phyloP scores from a whole-genome alignment of 2,329 filamentous ascomycete species.

The Chaetomiaceae sp. region DNA sequence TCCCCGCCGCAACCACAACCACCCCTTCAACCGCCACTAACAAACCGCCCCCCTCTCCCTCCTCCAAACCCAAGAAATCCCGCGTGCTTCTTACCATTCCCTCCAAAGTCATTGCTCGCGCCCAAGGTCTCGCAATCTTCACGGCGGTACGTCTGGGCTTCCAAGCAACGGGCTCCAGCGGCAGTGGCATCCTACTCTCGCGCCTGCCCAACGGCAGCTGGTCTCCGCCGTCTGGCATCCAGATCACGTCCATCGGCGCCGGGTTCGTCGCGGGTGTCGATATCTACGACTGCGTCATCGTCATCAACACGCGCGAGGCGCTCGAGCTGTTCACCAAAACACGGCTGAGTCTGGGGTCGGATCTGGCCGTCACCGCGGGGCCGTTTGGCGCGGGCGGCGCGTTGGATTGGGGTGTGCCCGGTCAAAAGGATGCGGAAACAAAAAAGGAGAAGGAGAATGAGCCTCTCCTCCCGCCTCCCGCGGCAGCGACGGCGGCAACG shows the following conservation, averaged over 20 bases:
- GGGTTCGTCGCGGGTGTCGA: conserved; percentile 80
- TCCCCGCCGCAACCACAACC: conserved; percentile 11
- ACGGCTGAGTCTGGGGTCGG: conserved; percentile 71
- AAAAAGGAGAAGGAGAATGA: too few species aligned
- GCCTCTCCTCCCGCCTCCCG: not conserved
- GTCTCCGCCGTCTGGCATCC: conserved; percentile 78
- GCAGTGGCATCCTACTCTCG: conserved; percentile 61
- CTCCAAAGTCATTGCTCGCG: conserved; percentile 57
- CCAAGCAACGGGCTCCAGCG: conserved; percentile 61
- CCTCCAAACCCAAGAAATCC: conserved; percentile 38
- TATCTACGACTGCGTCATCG: conserved; percentile 83
- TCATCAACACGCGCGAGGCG: conserved; percentile 75
- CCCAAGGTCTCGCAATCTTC: conserved; percentile 67
- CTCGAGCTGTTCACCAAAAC: conserved; percentile 72
- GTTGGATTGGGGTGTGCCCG: conserved; percentile 53
- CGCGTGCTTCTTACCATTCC: conserved; percentile 52
- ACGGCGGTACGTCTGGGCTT: conserved; percentile 65
- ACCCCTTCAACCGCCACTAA: conserved; percentile 11
- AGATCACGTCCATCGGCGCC: conserved; percentile 73
- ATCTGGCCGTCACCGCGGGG: conserved; percentile 70
- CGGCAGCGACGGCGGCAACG: conserved; percentile 14
- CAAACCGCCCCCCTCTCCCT: conserved; percentile 27
- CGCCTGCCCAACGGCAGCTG: conserved; percentile 62
- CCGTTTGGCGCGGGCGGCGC: conserved; percentile 67
- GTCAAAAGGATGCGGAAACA: not conserved